Evolutionary conservation across 306 rosid species (phyloP), one percentile per base, ranked within the genome.

Genomic region (Glycine soja): DNA sequence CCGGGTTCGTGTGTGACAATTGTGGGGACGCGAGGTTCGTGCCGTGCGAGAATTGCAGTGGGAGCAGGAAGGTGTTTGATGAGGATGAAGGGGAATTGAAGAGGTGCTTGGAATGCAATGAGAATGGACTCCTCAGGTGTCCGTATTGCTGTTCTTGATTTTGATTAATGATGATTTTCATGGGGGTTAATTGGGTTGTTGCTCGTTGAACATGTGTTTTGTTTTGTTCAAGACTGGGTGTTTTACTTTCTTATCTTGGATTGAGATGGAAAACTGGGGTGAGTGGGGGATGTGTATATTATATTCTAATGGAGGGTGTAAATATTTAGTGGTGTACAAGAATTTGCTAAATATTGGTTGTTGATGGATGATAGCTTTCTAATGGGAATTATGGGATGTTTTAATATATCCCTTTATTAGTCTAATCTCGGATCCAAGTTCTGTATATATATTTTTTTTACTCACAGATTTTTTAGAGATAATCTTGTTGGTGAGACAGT

Each of bases 1-100:
- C 93, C 0, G 99, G 99, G 30, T 90, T 72, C 12, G 89, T 84
- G 19, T 95, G 99, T 30, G 90, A 85, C 15, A 77, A 75, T 53
- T 95, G 99, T 6, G 99, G 98, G 7, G 99, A 95, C 78, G 90
- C 80, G 5, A 88, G 99, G 88, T 95, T 95, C 14, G 65, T 79
- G 7, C 99, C 97, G 4, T 95, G 99, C 14, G 45, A 68, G 69
- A 83, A 87, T 83, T 95, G 99, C 78, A 83, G 91, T 42, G 99
- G 99, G 12, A 93, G 99, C 48, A 86, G 92, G 83, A 95, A 95
- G 86, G 78, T 95, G 76, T 95, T 82, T 52, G 97, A 93, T 72
- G 97, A 93, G 48, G 98, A 92, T n/a, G 97, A 91, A 82, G 90
- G 87, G 5, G 45, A 70, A 19, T 68, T 84, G 51, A 93, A 92